phyloP scores from a whole-genome alignment of 306 rosid genomes.

The Dalbergia cultrata region DNA sequence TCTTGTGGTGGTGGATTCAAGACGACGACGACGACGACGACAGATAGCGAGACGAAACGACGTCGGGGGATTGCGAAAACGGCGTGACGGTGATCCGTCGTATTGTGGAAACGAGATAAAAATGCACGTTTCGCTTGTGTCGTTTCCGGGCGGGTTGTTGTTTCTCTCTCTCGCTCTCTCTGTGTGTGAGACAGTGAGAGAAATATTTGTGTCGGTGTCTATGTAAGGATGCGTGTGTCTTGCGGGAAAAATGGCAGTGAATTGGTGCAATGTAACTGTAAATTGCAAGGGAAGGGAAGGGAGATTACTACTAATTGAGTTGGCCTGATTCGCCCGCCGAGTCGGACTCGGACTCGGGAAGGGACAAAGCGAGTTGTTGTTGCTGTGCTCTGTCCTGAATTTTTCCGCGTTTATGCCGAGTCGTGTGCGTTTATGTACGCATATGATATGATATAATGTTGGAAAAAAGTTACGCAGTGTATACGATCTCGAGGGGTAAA shows the following conservation, averaged over 20 bases:
- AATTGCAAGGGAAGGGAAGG: constrained; percentile 45
- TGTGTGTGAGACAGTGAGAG: constrained; percentile 49
- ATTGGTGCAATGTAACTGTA: constrained; percentile 48
- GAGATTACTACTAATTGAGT: constrained; percentile 33
- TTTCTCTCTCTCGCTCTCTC: background rate
- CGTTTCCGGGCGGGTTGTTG: background rate
- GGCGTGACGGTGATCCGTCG: constrained; percentile 20
- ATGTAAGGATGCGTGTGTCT: constrained; percentile 25
- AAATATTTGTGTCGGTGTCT: constrained; percentile 34
- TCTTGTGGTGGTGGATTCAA: constrained; percentile 15
- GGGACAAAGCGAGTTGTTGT: constrained; percentile 33
- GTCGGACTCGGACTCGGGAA: constrained; percentile 41
- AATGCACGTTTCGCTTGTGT: constrained; percentile 19
- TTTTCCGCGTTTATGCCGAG: constrained; percentile 35
- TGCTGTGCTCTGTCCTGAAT: constrained; percentile 31
- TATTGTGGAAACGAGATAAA: constrained; percentile 1
- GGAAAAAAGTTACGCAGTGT: background rate
- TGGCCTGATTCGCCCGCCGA: constrained; percentile 39
- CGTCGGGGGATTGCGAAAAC: background rate
- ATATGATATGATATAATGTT: background rate
- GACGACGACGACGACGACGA: background rate
- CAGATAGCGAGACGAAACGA: background rate
- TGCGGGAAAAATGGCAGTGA: constrained; percentile 48
- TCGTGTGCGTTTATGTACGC: background rate
- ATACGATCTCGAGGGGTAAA: background rate